Evolutionary conservation across 2,329 filamentous ascomycete species (phyloP).

Genomic region (Colletotrichum nymphaeae): DNA sequence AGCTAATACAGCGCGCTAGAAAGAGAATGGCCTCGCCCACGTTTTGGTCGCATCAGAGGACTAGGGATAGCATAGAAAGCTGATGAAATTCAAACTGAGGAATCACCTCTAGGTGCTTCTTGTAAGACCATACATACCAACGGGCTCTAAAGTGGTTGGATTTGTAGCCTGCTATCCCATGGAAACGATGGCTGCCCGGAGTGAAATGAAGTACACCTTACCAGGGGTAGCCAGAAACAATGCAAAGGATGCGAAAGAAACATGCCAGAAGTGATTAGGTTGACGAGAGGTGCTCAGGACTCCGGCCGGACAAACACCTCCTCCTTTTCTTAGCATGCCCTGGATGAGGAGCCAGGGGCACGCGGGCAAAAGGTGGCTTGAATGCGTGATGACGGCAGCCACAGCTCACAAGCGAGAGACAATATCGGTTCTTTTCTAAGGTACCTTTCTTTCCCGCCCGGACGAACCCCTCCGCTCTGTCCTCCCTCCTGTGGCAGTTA

Average conservation of each 20-base stretch:
- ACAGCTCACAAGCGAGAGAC: neutral
- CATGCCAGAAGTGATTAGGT: neutral
- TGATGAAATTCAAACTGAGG: too few relatives aligned
- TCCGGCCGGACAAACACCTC: neutral
- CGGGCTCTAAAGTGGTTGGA: too few relatives aligned
- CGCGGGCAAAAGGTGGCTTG: neutral
- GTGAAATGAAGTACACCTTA: too few relatives aligned
- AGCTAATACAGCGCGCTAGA: too few relatives aligned
- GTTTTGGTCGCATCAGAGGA: too few relatives aligned
- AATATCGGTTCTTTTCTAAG: neutral
- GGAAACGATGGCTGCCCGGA: too few relatives aligned
- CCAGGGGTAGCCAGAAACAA: too few relatives aligned
- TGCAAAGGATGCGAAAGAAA: neutral
- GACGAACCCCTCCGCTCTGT: conserved; percentile 18
- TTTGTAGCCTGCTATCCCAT: too few relatives aligned
- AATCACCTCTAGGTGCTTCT: too few relatives aligned
- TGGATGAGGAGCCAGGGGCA: neutral
- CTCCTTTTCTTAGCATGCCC: neutral
- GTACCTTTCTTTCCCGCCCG: neutral
- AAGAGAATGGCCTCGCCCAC: too few relatives aligned
- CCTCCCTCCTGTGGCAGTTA: neutral
- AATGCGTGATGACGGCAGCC: neutral
- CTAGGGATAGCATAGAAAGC: too few relatives aligned
- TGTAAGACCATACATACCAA: too few relatives aligned
- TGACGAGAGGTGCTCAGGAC: neutral